Evolutionary conservation across 1,284 basidiomycete species (phyloP).

Genomic region (Apiotrichum veenhuisii): DNA sequence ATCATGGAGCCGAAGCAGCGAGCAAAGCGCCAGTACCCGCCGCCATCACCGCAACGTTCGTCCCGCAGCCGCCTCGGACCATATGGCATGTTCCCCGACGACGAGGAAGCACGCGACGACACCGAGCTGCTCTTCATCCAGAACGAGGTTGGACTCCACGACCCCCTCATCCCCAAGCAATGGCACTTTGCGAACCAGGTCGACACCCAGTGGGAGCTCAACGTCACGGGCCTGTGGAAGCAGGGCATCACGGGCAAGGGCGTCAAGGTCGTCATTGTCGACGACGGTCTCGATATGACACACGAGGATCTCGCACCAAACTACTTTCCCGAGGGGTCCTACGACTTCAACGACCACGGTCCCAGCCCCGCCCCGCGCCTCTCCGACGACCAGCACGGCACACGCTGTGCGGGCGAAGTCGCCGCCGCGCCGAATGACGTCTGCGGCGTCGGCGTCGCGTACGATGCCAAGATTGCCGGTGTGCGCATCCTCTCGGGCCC

Average conservation of each 20-base stretch:
- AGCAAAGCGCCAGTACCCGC: constrained; percentile 8
- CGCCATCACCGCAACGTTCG: constrained; percentile 42
- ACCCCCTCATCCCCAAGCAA: constrained; percentile 82
- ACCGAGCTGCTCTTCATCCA: constrained; percentile 53
- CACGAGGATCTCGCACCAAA: constrained; percentile 83
- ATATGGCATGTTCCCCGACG: not conserved
- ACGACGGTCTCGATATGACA: constrained; percentile 91
- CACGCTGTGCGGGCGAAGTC: constrained; percentile 95
- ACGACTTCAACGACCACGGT: constrained; percentile 95
- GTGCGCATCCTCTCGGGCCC: constrained; percentile 92
- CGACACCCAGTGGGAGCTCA: constrained; percentile 53
- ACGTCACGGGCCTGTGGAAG: constrained; percentile 58
- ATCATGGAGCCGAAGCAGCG: constrained; percentile 14
- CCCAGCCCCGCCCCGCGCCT: constrained; percentile 81
- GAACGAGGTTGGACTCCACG: constrained; percentile 63
- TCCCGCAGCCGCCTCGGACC: not conserved
- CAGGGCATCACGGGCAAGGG: constrained; percentile 81
- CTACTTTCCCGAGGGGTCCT: constrained; percentile 83
- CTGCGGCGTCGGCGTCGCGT: constrained; percentile 93
- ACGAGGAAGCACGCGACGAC: constrained; percentile 43
- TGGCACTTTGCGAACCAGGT: constrained; percentile 67
- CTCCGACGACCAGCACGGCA: constrained; percentile 93
- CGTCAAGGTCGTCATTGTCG: constrained; percentile 83
- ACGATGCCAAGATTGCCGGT: constrained; percentile 85
- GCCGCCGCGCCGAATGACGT: constrained; percentile 83